Evolutionary conservation across 345 rosid genomes (phyloP).

Genomic region (Pugionium cornutum): DNA sequence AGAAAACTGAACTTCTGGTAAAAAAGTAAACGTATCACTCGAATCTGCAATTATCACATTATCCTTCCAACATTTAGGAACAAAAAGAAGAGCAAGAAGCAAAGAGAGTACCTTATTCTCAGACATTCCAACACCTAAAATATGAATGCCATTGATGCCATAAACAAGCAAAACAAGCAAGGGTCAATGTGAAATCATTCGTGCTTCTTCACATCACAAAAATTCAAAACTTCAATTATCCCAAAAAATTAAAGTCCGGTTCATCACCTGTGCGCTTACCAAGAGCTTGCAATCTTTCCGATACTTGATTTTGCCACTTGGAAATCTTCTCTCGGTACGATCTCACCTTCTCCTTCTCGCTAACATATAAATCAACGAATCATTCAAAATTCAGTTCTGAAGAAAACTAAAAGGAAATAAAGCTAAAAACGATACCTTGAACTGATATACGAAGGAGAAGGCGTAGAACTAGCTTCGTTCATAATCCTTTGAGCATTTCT

Average conservation of each 20-base stretch:
- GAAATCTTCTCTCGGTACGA: constrained; percentile 82
- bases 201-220: constrained; percentile 9
- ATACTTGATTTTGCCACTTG: constrained; percentile 85
- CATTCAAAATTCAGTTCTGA: not conserved
- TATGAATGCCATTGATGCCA: constrained; percentile 20
- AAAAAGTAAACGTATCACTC: constrained; percentile 8
- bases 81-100: constrained; percentile 17
- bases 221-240: constrained; percentile 13
- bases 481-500: constrained; percentile 75
- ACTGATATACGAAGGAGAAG: constrained; percentile 73
- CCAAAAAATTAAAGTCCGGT: constrained; percentile 5
- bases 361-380: constrained; percentile 31
- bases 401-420: constrained; percentile 8
- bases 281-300: constrained; percentile 76
- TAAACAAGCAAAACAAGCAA: constrained; percentile 16
- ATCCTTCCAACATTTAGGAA: not conserved
- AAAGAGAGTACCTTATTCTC: constrained; percentile 57
- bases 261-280: constrained; percentile 59
- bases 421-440: constrained; percentile 45
- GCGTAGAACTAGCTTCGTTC: constrained; percentile 63
- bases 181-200: not conserved
- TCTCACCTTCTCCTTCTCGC: constrained; percentile 83
- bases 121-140: constrained; percentile 60
- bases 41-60: constrained; percentile 7
- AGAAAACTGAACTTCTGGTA: not conserved